phyloP scores from a whole-genome alignment of 1,284 basidiomycete genomes.

The Schizopora paradoxa region DNA sequence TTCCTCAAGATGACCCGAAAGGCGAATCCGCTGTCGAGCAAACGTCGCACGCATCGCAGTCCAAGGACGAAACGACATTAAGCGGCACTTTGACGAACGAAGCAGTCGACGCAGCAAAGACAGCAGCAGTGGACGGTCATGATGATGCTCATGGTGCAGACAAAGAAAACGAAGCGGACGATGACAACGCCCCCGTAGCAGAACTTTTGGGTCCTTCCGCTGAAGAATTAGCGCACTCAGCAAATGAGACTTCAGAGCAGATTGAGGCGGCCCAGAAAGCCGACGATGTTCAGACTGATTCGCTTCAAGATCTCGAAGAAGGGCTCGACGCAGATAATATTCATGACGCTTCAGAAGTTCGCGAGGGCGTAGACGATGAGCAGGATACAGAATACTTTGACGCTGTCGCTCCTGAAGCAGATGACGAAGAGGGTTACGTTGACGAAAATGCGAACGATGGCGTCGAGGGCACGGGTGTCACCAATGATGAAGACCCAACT shows the following conservation, averaged over 20 bases:
- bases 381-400: conserved; percentile 22
- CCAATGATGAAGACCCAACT: background rate
- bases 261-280: conserved; percentile 17
- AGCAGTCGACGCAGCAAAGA: too few species aligned
- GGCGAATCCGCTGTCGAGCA: too few species aligned
- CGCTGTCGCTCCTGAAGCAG: conserved; percentile 14
- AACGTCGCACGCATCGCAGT: too few species aligned
- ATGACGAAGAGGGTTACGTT: conserved; percentile 28
- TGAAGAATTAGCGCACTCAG: background rate
- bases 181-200: conserved; percentile 4
- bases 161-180: conserved; percentile 3
- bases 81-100: too few species aligned
- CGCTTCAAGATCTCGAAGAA: conserved; percentile 17
- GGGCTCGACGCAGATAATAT: conserved; percentile 30
- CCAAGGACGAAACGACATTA: too few species aligned
- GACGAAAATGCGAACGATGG: conserved; percentile 25
- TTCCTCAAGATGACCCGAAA: too few species aligned
- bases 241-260: conserved; percentile 9
- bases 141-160: background rate
- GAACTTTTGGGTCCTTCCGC: background rate
- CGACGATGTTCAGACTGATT: conserved; percentile 15
- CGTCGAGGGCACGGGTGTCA: conserved; percentile 20
- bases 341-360: conserved; percentile 23
- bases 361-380: conserved; percentile 24
- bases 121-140: background rate